phyloP scores from a whole-genome alignment of 164 flowering plant species.

The Macadamia tetraphylla region DNA sequence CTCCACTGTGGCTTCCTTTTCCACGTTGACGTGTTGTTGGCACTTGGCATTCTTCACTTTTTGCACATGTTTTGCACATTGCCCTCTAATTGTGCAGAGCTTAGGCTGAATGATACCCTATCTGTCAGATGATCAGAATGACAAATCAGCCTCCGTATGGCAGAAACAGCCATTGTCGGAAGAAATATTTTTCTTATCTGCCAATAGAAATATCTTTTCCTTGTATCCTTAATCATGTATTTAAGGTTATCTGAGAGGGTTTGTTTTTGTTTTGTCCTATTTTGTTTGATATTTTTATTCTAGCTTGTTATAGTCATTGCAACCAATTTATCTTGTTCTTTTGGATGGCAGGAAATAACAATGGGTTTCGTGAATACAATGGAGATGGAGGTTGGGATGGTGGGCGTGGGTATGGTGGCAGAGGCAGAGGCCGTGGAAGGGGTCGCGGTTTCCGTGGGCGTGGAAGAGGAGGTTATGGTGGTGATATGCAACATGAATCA shows the following conservation, averaged over 20 bases:
- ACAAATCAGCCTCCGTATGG: too few species aligned
- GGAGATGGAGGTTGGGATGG: conserved; percentile 39
- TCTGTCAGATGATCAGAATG: too few species aligned
- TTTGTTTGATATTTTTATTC: background rate
- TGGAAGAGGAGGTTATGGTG: conserved; percentile 44
- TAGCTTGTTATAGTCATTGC: background rate
- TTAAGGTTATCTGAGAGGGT: background rate
- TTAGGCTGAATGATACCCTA: too few species aligned
- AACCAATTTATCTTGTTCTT: conserved; percentile 3
- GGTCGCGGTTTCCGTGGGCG: conserved; percentile 38
- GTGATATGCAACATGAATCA: conserved; percentile 29
- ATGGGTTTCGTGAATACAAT: conserved; percentile 31
- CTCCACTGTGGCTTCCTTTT: too few species aligned
- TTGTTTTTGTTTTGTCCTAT: background rate
- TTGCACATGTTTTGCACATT: too few species aligned
- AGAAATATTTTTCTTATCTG: too few species aligned
- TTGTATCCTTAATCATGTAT: background rate
- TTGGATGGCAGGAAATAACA: conserved; percentile 16
- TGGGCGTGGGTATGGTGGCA: conserved; percentile 39
- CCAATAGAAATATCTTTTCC: too few species aligned
- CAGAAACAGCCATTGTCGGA: too few species aligned
- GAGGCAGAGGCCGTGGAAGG: conserved; percentile 45
- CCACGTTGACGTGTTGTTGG: too few species aligned
- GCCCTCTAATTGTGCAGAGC: background rate
- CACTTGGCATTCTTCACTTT: too few species aligned